Evolutionary conservation across 352 stramenopile species (phyloP), one percentile per base, ranked within the genome.

Genomic region (Phytophthora hibernalis): DNA sequence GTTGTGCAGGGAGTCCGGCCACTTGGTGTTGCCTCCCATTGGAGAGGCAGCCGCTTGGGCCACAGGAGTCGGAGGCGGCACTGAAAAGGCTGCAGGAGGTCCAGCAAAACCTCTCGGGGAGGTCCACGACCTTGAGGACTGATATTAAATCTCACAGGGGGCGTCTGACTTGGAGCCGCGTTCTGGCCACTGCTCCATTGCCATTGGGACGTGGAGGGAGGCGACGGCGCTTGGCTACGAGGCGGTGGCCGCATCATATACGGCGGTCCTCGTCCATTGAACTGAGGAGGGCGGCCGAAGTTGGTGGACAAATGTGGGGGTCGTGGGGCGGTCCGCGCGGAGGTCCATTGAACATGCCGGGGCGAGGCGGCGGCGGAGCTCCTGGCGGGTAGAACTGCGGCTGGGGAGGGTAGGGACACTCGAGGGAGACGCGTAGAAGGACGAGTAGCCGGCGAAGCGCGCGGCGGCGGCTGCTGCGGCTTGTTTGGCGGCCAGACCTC

Each of bases 1-100:
- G 45, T 94, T 74, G 21, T 97, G 86, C 2, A 97, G 73, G 2
- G 86, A 73, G 35, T 92, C 83, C 3, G 89, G 89, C 89, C 89
- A 96, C 69, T 96, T 94, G 43, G 70, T 78, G 55, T 76, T 89
- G 28, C 68, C 60, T 47, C 43, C 67, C 38, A 73, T 67, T 20
- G 68, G 38, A 12, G 64, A 61, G 26, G 58, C 51, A 28, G 63
- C 49, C 21, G 55, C 33, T 0, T 54, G 26, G 20, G n/a, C n/a
- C n/a, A n/a, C n/a, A n/a, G 63, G 18, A n/a, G 70, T 26, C 42
- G 72, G 53, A 4, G 22, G 49, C 3, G 68, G 53, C 28, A 47
- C 56, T 21, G 65, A 24, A 22, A 76, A 64, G 2, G 38, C 43
- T 10, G 42, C 40, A 37, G 58, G 50, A 2, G 79, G 70, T 21